phyloP scores from a whole-genome alignment of 192 early-diverging fungal genomes.

The Chytriomyces confervae region DNA sequence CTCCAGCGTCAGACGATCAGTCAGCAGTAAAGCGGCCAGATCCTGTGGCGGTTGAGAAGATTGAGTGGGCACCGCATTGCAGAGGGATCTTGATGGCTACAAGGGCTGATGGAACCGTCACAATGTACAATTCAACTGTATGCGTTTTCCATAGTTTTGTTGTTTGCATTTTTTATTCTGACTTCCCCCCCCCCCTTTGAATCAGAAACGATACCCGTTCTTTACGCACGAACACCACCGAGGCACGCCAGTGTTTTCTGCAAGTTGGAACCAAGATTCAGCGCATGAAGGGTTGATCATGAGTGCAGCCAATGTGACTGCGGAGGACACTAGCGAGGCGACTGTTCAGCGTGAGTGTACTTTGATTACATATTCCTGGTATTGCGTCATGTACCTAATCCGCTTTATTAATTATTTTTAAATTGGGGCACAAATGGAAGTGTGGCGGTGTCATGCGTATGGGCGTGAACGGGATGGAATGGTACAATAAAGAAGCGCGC shows the following conservation, averaged over 20 bases:
- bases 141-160: too few species aligned
- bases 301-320: conserved; percentile 1
- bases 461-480: background rate
- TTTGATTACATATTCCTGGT: background rate
- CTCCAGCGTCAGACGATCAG: background rate
- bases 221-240: conserved; percentile 11
- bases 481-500: too few species aligned
- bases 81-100: background rate
- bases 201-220: conserved; percentile 3
- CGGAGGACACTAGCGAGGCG: background rate
- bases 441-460: conserved; percentile 18
- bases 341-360: conserved; percentile 4
- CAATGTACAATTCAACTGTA: conserved; percentile 1
- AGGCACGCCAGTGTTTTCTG: background rate
- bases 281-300: conserved; percentile 11
- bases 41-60: background rate
- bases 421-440: background rate
- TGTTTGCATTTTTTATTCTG: conserved; percentile 1
- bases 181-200: background rate
- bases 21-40: background rate
- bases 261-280: background rate
- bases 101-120: conserved; percentile 8
- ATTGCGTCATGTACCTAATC: too few species aligned
- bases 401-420: too few species aligned
- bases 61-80: conserved; percentile 21